These are phyloP conservation scores for Piper betle DNA, from an alignment of 164 flowering plant species.

Conservation along the genomic window DNA sequence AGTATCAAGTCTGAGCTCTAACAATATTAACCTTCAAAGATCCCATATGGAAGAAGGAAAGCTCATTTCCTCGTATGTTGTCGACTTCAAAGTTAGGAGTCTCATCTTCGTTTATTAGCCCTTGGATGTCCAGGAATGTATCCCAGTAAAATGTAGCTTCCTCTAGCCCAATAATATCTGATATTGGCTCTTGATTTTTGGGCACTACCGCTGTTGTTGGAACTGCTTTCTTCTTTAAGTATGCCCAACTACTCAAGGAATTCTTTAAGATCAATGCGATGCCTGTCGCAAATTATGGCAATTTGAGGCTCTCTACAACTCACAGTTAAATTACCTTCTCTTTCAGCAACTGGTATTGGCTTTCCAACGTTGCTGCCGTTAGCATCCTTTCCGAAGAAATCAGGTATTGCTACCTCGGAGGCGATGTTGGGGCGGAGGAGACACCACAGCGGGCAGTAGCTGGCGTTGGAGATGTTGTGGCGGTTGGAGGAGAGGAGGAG, in stretches of 20 bases:
- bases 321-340: not conserved
- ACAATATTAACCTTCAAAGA: constrained; percentile 8
- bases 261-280: constrained; percentile 82
- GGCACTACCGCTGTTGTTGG: constrained; percentile 10
- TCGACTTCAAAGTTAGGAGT: constrained; percentile 18
- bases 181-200: constrained; percentile 16
- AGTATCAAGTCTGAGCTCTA: not conserved
- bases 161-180: constrained; percentile 3
- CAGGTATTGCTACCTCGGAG: constrained; percentile 15
- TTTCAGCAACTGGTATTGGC: constrained; percentile 7
- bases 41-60: constrained; percentile 29
- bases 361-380: constrained; percentile 3
- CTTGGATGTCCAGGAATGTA: constrained; percentile 41
- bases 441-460: constrained; percentile 35
- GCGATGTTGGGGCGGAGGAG: constrained; percentile 27
- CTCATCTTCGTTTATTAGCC: constrained; percentile 19
- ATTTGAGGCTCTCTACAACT: not conserved
- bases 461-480: constrained; percentile 17
- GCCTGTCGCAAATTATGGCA: constrained; percentile 28
- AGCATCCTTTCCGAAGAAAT: constrained; percentile 1
- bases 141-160: constrained; percentile 58
- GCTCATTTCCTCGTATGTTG: constrained; percentile 27
- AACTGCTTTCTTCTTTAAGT: constrained; percentile 32
- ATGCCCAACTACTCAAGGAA: constrained; percentile 86
- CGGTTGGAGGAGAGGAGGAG: constrained; percentile 13